Base-by-base conservation (phyloP, 805 yeast genomes). In the Hanseniaspora clermontiae region DNA sequence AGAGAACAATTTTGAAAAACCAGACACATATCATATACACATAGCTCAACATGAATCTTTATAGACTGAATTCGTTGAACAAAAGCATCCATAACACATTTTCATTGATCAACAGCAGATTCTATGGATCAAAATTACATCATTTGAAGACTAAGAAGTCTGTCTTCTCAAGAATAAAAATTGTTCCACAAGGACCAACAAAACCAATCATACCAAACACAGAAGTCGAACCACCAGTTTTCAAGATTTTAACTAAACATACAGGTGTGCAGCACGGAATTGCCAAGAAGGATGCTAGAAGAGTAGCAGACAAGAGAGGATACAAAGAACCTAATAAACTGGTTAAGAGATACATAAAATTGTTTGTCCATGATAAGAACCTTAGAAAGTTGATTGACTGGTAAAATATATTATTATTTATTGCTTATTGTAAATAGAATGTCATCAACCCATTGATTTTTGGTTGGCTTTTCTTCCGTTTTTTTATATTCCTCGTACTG, bases 241-340 rank as follows among this genome's bases (percentile, higher is more conserved):
- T 53, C 42, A 29, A 38, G 19, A 53, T 53, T 15, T 46, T 53
- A 51, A 53, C 57, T 3, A 53, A 53, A n/a, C 42, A 40, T 17
- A 38, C 51, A 14, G 57, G 57, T 38, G 40, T 53, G 15, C 43
- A 47, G 17, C 57, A 53, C 37, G 57, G 57, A 37, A 46, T 46
- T 19, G 57, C 51, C 32, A 49, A 43, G 27, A 45, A 49, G 51
- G 36, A 36, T 3, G 48, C 46, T 17, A 53, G 43, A 46, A 36
- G 49, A 45, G 36, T 47, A 24, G 36, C 20, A 37, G 57, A 53
- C 29, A 53, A 46, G 19, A 53, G 57, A 53, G 57, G 57, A 8
- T 53, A 38, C 47, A 49, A 40, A 31, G 57, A 53, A 39, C 57
- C 57, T 32, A 53, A 37, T 19, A 45, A 45, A 19, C 20, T 45